These are phyloP conservation scores for Boletales sp. DNA, from an alignment of 768 basidiomycete genomes.

Conservation along the genomic window DNA sequence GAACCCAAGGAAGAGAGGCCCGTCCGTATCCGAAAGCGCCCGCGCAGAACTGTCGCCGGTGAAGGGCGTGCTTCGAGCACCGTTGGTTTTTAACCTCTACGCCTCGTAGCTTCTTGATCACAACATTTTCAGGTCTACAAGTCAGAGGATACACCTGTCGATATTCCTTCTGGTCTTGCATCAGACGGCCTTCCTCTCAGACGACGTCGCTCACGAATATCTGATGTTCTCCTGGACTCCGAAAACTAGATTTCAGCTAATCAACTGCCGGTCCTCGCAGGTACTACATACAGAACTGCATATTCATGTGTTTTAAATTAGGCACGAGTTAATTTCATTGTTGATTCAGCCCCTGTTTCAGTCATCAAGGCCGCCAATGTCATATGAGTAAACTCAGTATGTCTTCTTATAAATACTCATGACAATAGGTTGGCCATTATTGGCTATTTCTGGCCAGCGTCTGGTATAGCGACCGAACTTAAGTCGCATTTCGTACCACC, in stretches of 20 bases:
- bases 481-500: background rate
- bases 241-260: slow-evolving; percentile 21
- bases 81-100: slow-evolving; percentile 16
- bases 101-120: slow-evolving; percentile 6
- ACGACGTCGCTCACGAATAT: slow-evolving; percentile 43
- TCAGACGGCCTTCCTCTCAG: slow-evolving; percentile 35
- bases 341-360: slow-evolving; percentile 6
- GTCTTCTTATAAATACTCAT: slow-evolving; percentile 9
- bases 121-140: slow-evolving; percentile 21
- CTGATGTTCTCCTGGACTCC: slow-evolving; percentile 28
- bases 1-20: slow-evolving; percentile 20
- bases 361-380: slow-evolving; percentile 5
- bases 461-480: background rate
- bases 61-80: slow-evolving; percentile 20
- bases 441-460: background rate
- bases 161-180: slow-evolving; percentile 29
- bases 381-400: slow-evolving; percentile 4
- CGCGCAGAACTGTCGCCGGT: slow-evolving; percentile 19
- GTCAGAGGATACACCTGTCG: slow-evolving; percentile 25
- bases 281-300: slow-evolving; percentile 9
- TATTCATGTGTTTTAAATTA: slow-evolving; percentile 24
- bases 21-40: slow-evolving; percentile 25
- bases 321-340: slow-evolving; percentile 21
- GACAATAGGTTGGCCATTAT: slow-evolving; percentile 14
- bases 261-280: slow-evolving; percentile 8